Base-by-base conservation (phyloP, 2,329 filamentous ascomycete species). In the Cytospora chrysosperma region DNA sequence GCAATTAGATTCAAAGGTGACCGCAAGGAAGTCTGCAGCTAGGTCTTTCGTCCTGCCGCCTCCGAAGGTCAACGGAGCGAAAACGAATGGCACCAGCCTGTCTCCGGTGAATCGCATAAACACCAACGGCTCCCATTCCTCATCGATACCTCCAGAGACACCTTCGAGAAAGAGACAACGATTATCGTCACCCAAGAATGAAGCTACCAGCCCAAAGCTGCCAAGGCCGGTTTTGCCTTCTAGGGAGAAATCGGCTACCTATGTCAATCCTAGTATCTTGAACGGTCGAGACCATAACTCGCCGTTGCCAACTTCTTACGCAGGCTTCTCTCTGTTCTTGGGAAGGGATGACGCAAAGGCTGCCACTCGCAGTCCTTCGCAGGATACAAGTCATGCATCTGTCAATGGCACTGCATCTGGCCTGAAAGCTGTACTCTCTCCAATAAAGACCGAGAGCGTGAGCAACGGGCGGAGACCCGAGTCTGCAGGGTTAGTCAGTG, bases 121-220 rank as follows among this genome's bases (percentile, higher is more conserved):
- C 17, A 40, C 24, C 19, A 64, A 61, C 26, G 54, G 57, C 47
- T 50, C 59, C 27, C 30, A 64, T 40, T 4, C 30, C 12, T 34
- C 61, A 19, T 21, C 34, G 5, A 64, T 40, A 15, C 21, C 58
- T 19, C 30, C 28, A 28, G 64, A 66, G 19, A 37, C 50, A 8
- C 58, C 61, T 12, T 59, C 61, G 26, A 57, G 50, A 32, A 64
- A 66, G 49, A 64, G 59, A n/a, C 64, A 64, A 28, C 64, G 64
- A 26, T 51, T 56, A 27, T 32, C 37, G n/a, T 56, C 64, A 15
- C 61, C 61, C 15, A 63, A 21, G 12, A 24, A 47, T n/a, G 64
- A 65, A 21, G 53, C 26, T 8, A 26, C 24, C 12, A 43, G 34
- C 27, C 59, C 59, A 17, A 55, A 49, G 30, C 28, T 61, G 40